Percentiles rank a stretch among this genome's conserved stretches.
phyloP scores from a whole-genome alignment of 2,329 filamentous ascomycete species.

The Fusarium nematophilum region DNA sequence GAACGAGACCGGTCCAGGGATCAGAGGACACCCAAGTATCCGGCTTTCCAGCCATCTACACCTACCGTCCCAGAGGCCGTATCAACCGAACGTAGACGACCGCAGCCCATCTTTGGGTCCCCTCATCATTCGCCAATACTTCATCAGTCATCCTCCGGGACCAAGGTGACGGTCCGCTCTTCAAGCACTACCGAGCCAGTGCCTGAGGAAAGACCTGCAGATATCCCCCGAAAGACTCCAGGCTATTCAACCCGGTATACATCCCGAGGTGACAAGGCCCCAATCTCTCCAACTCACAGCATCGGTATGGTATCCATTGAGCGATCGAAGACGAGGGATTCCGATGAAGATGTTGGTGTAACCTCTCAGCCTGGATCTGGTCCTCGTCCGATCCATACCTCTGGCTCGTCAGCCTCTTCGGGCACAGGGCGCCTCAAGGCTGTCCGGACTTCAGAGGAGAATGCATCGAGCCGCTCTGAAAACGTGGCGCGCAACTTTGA shows the following conservation, averaged over 20 bases:
- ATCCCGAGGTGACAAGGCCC: conserved; percentile 34
- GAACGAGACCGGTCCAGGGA: conserved; percentile 33
- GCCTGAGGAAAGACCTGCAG: conserved; percentile 47
- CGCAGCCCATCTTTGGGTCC: conserved; percentile 30
- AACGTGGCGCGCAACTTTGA: conserved; percentile 78
- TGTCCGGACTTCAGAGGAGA: conserved; percentile 69
- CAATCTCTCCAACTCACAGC: conserved; percentile 44
- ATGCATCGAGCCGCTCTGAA: conserved; percentile 58
- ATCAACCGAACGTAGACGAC: conserved; percentile 31
- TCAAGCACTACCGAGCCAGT: conserved; percentile 46
- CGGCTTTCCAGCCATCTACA: conserved; percentile 41
- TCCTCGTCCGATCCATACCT: conserved; percentile 57
- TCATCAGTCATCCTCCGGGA: conserved; percentile 40
- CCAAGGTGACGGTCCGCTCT: conserved; percentile 51
- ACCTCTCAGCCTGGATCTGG: conserved; percentile 37
- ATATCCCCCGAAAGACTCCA: conserved; percentile 49
- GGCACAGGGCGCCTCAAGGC: conserved; percentile 63
- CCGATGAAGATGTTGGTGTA: conserved; percentile 47
- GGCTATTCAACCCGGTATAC: conserved; percentile 38
- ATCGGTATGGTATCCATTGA: conserved; percentile 56
- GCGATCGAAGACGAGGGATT: conserved; percentile 48
- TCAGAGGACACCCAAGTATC: conserved; percentile 33
- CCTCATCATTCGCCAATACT: conserved; percentile 29
- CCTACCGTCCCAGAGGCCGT: conserved; percentile 40
- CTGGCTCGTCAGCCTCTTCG: conserved; percentile 64